phyloP scores from a whole-genome alignment of 805 yeast species.

The Cyberlindnera mrakii region DNA sequence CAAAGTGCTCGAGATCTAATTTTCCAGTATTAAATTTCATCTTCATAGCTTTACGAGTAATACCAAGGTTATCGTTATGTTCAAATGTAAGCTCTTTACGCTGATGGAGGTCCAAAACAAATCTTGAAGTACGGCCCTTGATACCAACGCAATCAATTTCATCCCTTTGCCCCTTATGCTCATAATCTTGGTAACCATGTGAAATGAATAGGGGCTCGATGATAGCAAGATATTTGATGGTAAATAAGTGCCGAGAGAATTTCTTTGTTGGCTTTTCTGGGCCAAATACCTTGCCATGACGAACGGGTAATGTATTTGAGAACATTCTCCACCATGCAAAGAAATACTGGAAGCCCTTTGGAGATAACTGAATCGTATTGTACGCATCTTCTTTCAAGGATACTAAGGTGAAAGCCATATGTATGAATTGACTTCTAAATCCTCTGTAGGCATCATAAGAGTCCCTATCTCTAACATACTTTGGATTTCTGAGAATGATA shows the following conservation, averaged over 20 bases:
- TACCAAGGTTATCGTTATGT: conserved; percentile 40
- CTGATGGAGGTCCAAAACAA: conserved; percentile 65
- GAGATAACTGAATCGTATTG: conserved; percentile 75
- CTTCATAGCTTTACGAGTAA: conserved; percentile 41
- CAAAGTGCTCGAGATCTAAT: conserved; percentile 47
- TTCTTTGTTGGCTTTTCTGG: conserved; percentile 50
- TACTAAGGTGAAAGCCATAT: conserved; percentile 53
- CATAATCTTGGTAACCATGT: conserved; percentile 58
- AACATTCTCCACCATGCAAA: conserved; percentile 84
- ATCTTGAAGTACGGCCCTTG: conserved; percentile 50
- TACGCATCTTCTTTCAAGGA: conserved; percentile 39
- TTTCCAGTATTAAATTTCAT: conserved; percentile 66
- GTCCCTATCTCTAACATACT: conserved; percentile 35
- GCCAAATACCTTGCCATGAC: conserved; percentile 68
- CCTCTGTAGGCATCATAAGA: conserved; percentile 75
- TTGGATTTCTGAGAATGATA: conserved; percentile 51
- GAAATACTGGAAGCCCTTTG: conserved; percentile 61
- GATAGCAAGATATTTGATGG: conserved; percentile 74
- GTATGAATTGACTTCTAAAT: conserved; percentile 78
- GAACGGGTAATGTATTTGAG: conserved; percentile 74
- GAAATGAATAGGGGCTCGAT: conserved; percentile 69
- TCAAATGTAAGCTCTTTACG: conserved; percentile 41
- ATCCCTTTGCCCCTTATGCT: conserved; percentile 34
- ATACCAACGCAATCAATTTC: conserved; percentile 55
- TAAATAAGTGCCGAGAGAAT: conserved; percentile 66